phyloP scores from a whole-genome alignment of 345 rosid genomes.

The Citrus inodora region DNA sequence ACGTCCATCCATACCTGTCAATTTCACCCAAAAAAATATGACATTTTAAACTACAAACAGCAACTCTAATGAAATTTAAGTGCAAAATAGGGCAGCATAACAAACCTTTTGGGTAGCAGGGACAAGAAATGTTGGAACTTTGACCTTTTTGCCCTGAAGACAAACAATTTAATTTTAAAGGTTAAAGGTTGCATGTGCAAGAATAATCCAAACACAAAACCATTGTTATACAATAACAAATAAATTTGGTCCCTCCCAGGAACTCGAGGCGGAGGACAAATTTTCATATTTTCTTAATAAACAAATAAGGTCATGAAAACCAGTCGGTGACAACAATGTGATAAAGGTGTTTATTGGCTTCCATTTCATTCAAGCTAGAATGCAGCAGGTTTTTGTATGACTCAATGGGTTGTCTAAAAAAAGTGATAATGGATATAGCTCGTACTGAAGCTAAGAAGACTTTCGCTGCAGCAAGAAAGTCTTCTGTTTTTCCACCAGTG shows the following conservation, averaged over 20 bases:
- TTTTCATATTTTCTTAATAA: constrained; percentile 1
- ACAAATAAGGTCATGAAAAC: not conserved
- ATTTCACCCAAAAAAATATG: not conserved
- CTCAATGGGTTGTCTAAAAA: not conserved
- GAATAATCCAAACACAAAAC: not conserved
- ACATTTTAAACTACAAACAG: not conserved
- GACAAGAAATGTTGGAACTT: constrained; percentile 95
- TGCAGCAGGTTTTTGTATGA: not conserved
- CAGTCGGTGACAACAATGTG: not conserved
- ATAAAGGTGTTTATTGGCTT: not conserved
- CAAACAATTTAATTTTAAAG: constrained; percentile 13
- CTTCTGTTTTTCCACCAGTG: constrained; percentile 98
- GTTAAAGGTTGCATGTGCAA: not conserved
- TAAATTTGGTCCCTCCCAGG: not conserved
- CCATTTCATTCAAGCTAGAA: not conserved
- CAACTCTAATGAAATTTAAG: not conserved
- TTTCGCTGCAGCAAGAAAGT: constrained; percentile 93
- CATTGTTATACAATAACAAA: not conserved
- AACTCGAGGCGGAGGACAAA: not conserved
- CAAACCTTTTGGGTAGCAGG: constrained; percentile 94
- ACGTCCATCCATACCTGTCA: constrained; percentile 90
- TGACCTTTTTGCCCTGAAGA: constrained; percentile 78
- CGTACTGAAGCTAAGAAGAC: constrained; percentile 81
- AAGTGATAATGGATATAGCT: constrained; percentile 5
- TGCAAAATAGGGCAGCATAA: not conserved